A percentile compares a stretch with the other conserved stretches of the same genome.
Evolutionary conservation across 306 rosid species (phyloP).

Genomic region (Nissolia schottii): DNA sequence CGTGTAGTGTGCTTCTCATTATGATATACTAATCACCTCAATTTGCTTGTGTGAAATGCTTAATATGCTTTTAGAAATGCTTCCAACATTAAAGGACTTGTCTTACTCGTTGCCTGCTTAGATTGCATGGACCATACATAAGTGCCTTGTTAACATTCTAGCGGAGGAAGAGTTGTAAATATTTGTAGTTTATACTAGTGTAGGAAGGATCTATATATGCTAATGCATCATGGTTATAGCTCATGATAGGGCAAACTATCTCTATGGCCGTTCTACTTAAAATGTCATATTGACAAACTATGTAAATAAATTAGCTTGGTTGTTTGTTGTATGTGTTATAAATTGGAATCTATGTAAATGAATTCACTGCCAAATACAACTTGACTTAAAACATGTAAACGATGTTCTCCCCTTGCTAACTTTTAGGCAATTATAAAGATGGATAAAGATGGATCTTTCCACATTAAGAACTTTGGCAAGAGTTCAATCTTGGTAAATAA

Average conservation of each 20-base stretch:
- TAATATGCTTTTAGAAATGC: not conserved
- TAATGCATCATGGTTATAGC: not conserved
- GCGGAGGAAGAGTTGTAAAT: not conserved
- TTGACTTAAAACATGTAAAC: conserved; percentile 8
- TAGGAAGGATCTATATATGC: conserved; percentile 1
- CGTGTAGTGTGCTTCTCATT: conserved; percentile 14
- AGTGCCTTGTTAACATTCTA: not conserved
- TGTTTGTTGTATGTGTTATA: too few species aligned
- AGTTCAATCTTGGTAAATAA: conserved; percentile 61
- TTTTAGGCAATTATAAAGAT: conserved; percentile 77
- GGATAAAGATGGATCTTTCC: conserved; percentile 70
- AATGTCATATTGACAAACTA: not conserved
- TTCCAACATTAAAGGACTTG: not conserved
- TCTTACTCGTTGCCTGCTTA: too few species aligned
- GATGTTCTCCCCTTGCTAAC: conserved; percentile 5
- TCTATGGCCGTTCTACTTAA: not conserved
- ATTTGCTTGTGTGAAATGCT: conserved; percentile 1
- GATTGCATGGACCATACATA: too few species aligned
- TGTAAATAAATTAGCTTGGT: too few species aligned
- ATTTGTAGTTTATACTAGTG: not conserved
- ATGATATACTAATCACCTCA: conserved; percentile 4
- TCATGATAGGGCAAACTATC: not conserved
- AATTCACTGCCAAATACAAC: conserved; percentile 6
- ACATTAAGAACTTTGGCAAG: conserved; percentile 73
- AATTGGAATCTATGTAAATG: not conserved